Conservation (phyloP, 305 asterid species). For the Stenogyne calaminthoides region DNA sequence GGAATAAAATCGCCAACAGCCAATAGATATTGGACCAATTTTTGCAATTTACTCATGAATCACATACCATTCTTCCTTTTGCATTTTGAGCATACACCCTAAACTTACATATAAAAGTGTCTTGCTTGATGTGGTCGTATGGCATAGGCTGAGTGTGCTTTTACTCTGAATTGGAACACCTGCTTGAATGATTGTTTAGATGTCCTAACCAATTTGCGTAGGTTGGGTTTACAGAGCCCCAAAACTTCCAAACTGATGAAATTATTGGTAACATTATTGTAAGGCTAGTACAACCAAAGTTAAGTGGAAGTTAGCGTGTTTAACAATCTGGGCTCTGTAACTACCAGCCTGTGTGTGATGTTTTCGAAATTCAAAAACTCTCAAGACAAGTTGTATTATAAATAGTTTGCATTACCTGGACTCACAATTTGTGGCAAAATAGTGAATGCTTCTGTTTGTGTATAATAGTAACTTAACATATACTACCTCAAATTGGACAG, state of each 20-base stretch:
- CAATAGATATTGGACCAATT: no score
- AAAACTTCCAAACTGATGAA: neutral
- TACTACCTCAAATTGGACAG: no score
- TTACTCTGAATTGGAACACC: neutral
- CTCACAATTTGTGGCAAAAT: neutral
- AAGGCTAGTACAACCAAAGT: neutral
- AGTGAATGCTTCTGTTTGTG: neutral
- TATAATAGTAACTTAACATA: neutral
- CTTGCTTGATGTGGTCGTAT: neutral
- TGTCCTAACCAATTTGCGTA: neutral
- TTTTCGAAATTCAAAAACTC: constrained; percentile 1
- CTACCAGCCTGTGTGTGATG: neutral
- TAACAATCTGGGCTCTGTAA: neutral
- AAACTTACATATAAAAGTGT: neutral
- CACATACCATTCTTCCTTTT: neutral
- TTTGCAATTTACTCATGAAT: neutral
- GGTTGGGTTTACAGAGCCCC: neutral
- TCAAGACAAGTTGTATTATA: neutral
- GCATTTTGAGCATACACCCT: constrained; percentile 10
- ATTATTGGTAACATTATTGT: neutral
- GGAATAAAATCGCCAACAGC: no score
- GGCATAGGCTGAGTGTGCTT: constrained; percentile 11
- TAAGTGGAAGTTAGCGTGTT: neutral
- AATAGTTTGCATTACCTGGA: neutral
- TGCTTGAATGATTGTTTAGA: neutral